Evolutionary conservation across 2,329 filamentous ascomycete species (phyloP).

Genomic region (Coniochaeta pulveracea): DNA sequence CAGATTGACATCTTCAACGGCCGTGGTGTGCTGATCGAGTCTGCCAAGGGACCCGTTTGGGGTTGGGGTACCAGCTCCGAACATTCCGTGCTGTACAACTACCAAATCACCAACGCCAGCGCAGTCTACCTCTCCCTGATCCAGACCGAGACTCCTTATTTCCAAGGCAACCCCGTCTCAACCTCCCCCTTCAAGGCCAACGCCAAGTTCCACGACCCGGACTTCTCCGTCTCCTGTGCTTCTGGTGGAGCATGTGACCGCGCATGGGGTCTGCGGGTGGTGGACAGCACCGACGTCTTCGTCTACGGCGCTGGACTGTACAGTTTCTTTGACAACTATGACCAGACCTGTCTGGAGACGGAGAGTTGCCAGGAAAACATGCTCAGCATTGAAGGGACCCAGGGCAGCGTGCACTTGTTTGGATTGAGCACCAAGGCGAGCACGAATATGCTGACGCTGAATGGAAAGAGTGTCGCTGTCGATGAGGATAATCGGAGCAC

Average conservation of each 20-base stretch:
- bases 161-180: conserved; percentile 72
- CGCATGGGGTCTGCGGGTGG: conserved; percentile 64
- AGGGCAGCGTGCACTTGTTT: conserved; percentile 42
- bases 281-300: conserved; percentile 54
- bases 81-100: conserved; percentile 65
- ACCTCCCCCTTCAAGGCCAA: conserved; percentile 52
- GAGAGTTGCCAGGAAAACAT: conserved; percentile 72
- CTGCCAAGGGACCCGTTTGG: conserved; percentile 62
- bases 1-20: conserved; percentile 85
- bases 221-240: conserved; percentile 50
- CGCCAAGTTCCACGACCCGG: conserved; percentile 50
- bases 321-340: conserved; percentile 77
- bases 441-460: conserved; percentile 58
- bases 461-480: conserved; percentile 40
- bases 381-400: conserved; percentile 56
- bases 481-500: conserved; percentile 54
- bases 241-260: conserved; percentile 47
- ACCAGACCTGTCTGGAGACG: conserved; percentile 53
- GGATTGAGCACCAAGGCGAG: conserved; percentile 66
- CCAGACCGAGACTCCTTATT: conserved; percentile 84
- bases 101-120: conserved; percentile 66
- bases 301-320: conserved; percentile 68
- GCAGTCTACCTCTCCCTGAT: conserved; percentile 76
- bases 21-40: conserved; percentile 72
- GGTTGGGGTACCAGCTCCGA: conserved; percentile 65